A percentile compares a stretch with the other conserved stretches of the same genome.
phyloP scores from a whole-genome alignment of 306 rosid genomes.

The Quercus robur region DNA sequence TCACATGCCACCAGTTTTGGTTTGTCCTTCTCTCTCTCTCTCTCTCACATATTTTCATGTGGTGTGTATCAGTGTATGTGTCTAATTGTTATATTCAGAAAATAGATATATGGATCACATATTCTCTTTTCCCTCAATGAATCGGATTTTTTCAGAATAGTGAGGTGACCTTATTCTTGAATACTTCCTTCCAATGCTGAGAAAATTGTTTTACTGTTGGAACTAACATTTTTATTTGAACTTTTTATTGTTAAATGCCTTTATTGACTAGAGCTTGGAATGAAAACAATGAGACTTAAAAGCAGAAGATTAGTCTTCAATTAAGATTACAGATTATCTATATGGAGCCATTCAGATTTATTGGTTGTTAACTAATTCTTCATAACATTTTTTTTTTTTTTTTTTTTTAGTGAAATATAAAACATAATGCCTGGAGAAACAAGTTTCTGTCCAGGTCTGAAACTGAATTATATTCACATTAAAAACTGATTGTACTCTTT shows the following conservation, averaged over 20 bases:
- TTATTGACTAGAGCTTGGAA: background rate
- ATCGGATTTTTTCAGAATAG: background rate
- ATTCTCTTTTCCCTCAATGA: background rate
- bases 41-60: background rate
- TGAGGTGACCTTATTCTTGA: background rate
- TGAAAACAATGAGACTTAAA: background rate
- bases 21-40: constrained; percentile 31
- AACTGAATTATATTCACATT: too few relatives aligned
- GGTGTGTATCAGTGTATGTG: too few relatives aligned
- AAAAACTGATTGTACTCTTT: too few relatives aligned
- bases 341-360: background rate
- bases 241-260: background rate
- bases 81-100: background rate
- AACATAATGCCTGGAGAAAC: too few relatives aligned
- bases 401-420: too few relatives aligned
- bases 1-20: constrained; percentile 98
- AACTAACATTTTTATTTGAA: background rate
- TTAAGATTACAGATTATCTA: background rate
- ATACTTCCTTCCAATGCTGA: background rate
- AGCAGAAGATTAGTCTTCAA: background rate
- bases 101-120: background rate
- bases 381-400: too few relatives aligned
- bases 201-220: background rate
- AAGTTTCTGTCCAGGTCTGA: too few relatives aligned
- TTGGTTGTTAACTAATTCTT: background rate